Evolutionary conservation across 305 asterid species (phyloP), one percentile per base, ranked within the genome.

Genomic region (Nicotiana rustica): DNA sequence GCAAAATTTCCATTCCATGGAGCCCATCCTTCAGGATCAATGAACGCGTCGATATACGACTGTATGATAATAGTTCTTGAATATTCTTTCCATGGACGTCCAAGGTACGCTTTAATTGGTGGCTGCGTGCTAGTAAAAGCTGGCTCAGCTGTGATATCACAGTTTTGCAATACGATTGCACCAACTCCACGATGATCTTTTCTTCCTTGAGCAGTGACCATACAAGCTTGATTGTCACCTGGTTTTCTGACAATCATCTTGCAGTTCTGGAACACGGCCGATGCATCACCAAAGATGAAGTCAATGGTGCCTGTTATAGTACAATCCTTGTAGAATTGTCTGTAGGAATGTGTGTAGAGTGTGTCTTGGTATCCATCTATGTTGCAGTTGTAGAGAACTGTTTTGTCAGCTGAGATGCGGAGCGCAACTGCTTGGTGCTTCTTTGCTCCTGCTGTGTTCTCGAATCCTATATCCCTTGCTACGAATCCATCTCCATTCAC

Each of bases 151-250:
- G 31, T 62, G 76, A 95, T 87, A 21, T 84, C 60, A 78, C 88
- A 89, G 85, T 88, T 85, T 55, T 90, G 94, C 80, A 93, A 19
- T 3, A 91, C 85, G 55, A 85, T 92, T 29, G 85, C 93, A 5
- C 97, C 95, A 0, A 80, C 47, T n/a, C 90, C 86, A 4, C 89
- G 92, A 4, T 44, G 49, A 76, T 95, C 93, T 83, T 89, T 90
- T 31, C 98, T 89, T 4, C 95, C 97, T 62, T 94, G 99, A 9
- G 97, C 94, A 0, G 97, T 94, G n/a, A 93, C 91, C 92, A 93
- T 88, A 85, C 98, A 94, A 0, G 82, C 89, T 66, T 93, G 98
- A 86, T 86, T n/a, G 0, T 38, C 3, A 3, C 57, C 59, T 15
- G 98, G 97, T 83, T 82, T 82, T 35, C 95, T 89, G 2, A 94